Conservation (phyloP, 306 rosid species). For the Pyrus betulifolia region DNA sequence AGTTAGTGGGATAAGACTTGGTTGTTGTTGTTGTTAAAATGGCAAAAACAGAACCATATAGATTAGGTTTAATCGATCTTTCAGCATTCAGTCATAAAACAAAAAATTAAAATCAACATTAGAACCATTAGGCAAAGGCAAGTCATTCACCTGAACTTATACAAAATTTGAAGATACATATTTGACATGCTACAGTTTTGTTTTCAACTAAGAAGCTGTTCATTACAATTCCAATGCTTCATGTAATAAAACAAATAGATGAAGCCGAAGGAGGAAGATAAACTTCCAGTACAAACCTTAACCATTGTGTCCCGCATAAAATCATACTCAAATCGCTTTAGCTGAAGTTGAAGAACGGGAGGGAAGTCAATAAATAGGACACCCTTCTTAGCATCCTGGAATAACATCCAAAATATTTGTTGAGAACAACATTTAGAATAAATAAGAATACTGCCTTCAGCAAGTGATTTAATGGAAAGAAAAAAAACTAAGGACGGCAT, state of each 20-base stretch:
- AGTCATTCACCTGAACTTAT: not conserved
- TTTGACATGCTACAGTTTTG: not conserved
- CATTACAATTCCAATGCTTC: not conserved
- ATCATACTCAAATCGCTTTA: constrained; percentile 89
- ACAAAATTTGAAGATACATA: not conserved
- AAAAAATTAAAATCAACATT: not conserved
- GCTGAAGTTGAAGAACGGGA: constrained; percentile 93
- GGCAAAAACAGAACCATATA: not conserved
- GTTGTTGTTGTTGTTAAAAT: not conserved
- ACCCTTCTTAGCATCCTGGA: constrained; percentile 92
- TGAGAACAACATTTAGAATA: not conserved
- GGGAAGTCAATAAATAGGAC: constrained; percentile 93
- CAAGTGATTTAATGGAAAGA: not conserved
- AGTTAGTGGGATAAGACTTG: too few relatives aligned
- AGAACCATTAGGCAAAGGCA: not conserved
- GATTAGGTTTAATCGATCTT: not conserved
- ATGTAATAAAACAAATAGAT: not conserved
- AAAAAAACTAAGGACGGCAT: not conserved
- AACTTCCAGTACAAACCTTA: constrained; percentile 56
- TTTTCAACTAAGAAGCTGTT: not conserved
- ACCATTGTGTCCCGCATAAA: constrained; percentile 84
- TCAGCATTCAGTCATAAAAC: not conserved
- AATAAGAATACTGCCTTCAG: not conserved
- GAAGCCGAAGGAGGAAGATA: not conserved
- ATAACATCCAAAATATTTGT: not conserved